Evolutionary conservation across 225 moss, liverwort and hornwort genomes (phyloP).

Genomic region (Anthoceros angustus): DNA sequence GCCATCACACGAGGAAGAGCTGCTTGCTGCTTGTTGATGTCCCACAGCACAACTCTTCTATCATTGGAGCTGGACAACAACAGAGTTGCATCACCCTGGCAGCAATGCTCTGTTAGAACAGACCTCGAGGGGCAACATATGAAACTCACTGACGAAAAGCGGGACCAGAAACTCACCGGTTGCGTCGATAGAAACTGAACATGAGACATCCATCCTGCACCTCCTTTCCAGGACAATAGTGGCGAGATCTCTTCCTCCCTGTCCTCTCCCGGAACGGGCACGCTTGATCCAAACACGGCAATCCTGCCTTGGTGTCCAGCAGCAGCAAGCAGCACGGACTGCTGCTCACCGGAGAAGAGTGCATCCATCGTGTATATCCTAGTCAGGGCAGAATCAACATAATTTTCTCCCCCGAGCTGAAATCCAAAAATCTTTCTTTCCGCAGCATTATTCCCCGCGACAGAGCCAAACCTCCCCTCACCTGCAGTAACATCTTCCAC

Average conservation of each 20-base stretch:
- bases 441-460: conserved; percentile 8
- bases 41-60: conserved; percentile 40
- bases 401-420: conserved; percentile 9
- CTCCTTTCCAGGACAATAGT: conserved; percentile 30
- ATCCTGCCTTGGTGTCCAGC: conserved; percentile 36
- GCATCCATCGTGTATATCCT: conserved; percentile 35
- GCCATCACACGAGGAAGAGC: conserved; percentile 24
- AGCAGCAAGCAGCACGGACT: conserved; percentile 25
- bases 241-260: conserved; percentile 6
- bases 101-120: conserved; percentile 6
- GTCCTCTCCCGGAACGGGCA: background rate
- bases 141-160: background rate
- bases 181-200: conserved; percentile 31
- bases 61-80: conserved; percentile 36
- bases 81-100: conserved; percentile 16
- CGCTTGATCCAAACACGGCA: conserved; percentile 20
- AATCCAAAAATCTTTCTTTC: conserved; percentile 14
- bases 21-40: conserved; percentile 26
- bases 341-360: conserved; percentile 7
- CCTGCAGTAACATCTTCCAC: conserved; percentile 13
- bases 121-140: background rate
- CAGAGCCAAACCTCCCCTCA: conserved; percentile 2
- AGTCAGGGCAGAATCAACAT: conserved; percentile 23
- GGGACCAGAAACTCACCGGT: conserved; percentile 18
- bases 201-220: conserved; percentile 39